A percentile compares a stretch with the other conserved stretches of the same genome.
Evolutionary conservation across 2,329 filamentous ascomycete genomes (phyloP).

Genomic region (Truncatella angustata): DNA sequence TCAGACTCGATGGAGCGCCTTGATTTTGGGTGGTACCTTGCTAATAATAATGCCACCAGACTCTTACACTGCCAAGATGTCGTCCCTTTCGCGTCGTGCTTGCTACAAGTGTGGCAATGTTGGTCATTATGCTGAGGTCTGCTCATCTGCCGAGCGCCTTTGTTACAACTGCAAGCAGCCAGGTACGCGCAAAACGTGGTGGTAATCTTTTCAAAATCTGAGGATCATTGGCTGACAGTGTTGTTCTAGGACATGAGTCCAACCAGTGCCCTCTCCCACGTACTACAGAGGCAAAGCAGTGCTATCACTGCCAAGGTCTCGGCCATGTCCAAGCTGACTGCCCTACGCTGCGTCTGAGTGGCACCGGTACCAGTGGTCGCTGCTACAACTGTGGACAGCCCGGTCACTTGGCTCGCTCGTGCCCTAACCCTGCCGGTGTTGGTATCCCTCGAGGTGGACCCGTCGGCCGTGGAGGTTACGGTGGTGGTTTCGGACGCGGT

Average conservation of each 20-base stretch:
- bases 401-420: conserved; percentile 90
- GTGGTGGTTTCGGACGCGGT: conserved; percentile 65
- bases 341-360: conserved; percentile 90
- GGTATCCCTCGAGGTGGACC: conserved; percentile 64
- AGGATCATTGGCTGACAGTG: neutral
- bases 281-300: conserved; percentile 98
- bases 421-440: conserved; percentile 69
- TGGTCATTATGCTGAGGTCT: conserved; percentile 83
- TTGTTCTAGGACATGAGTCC: conserved; percentile 77
- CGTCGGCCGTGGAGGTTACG: conserved; percentile 69
- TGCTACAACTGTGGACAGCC: conserved; percentile 97
- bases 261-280: conserved; percentile 95
- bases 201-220: neutral
- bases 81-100: conserved; percentile 76
- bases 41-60: too few species aligned
- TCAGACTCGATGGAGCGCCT: too few species aligned
- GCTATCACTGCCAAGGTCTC: conserved; percentile 98
- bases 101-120: conserved; percentile 85
- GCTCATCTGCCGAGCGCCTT: conserved; percentile 94
- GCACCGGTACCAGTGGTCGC: conserved; percentile 75
- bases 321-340: conserved; percentile 99
- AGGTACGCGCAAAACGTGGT: conserved; percentile 47
- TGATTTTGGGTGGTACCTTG: too few species aligned
- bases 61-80: conserved; percentile 64
- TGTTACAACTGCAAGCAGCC: conserved; percentile 99